Conservation (phyloP, 108 stramenopile species). For the Skeletonema costatum region DNA sequence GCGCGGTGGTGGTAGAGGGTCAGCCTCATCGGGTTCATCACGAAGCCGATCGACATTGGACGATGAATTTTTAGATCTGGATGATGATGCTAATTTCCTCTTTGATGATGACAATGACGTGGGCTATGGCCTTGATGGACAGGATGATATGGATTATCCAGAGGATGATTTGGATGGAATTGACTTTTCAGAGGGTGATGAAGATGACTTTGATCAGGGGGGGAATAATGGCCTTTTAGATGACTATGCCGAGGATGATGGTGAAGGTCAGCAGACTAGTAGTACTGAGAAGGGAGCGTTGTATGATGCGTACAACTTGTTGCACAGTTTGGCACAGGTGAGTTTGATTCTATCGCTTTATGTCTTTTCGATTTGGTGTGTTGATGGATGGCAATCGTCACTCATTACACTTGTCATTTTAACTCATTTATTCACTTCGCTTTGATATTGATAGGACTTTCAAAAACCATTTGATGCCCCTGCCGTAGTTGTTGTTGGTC, state of each 20-base stretch:
- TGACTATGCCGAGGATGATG: conserved; percentile 9
- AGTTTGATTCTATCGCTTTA: conserved; percentile 8
- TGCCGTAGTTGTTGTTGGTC: conserved; percentile 92
- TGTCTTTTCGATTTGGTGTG: neutral
- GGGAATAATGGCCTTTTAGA: neutral
- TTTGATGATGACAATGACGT: conserved; percentile 25
- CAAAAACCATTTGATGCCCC: conserved; percentile 95
- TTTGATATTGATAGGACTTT: conserved; percentile 75
- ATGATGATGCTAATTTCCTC: conserved; percentile 18
- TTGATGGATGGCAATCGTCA: neutral
- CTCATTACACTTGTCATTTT: neutral
- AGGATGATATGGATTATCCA: neutral
- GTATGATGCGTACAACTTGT: conserved; percentile 92
- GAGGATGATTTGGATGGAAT: conserved; percentile 12
- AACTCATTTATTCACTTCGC: conserved; percentile 10
- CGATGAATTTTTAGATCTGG: conserved; percentile 38
- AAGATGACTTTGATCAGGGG: conserved; percentile 2
- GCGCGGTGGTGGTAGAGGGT: neutral
- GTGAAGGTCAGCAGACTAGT: neutral
- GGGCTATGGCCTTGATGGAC: neutral
- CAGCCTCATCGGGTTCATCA: neutral
- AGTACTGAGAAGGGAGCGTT: conserved; percentile 61
- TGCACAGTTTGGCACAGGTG: conserved; percentile 91
- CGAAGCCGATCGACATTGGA: neutral
- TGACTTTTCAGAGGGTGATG: conserved; percentile 20